phyloP scores from a whole-genome alignment of 2,329 filamentous ascomycete genomes.

The Trichoderma oligosporum region DNA sequence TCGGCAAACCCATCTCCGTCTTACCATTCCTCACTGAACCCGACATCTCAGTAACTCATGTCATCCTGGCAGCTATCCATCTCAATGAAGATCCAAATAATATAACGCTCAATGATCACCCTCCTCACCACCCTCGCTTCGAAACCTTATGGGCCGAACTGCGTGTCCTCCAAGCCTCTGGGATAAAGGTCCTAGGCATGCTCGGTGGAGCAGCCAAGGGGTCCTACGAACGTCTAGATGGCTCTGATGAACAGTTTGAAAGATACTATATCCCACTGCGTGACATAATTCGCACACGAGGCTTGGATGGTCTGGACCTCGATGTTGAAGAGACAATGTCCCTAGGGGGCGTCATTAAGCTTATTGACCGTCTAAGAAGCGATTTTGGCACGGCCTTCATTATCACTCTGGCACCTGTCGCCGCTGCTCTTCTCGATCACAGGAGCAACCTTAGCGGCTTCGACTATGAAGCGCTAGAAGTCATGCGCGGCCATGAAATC shows the following conservation, averaged over 20 bases:
- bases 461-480: slow-evolving; percentile 71
- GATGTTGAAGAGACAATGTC: slow-evolving; percentile 77
- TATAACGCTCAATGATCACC: slow-evolving; percentile 77
- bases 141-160: slow-evolving; percentile 76
- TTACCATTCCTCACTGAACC: slow-evolving; percentile 49
- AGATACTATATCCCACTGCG: slow-evolving; percentile 67
- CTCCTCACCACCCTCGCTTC: slow-evolving; percentile 63
- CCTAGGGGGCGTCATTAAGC: slow-evolving; percentile 59
- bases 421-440: slow-evolving; percentile 60
- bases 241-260: slow-evolving; percentile 60
- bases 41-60: slow-evolving; percentile 62
- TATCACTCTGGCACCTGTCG: slow-evolving; percentile 78
- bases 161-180: slow-evolving; percentile 63
- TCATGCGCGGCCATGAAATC: slow-evolving; percentile 61
- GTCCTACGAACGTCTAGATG: slow-evolving; percentile 59
- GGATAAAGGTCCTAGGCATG: slow-evolving; percentile 81
- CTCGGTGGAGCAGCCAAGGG: slow-evolving; percentile 80
- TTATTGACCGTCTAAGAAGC: slow-evolving; percentile 63
- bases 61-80: slow-evolving; percentile 84
- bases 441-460: slow-evolving; percentile 72
- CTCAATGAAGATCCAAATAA: slow-evolving; percentile 64
- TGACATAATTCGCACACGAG: slow-evolving; percentile 57
- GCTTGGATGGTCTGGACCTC: slow-evolving; percentile 68
- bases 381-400: slow-evolving; percentile 70
- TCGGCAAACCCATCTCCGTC: slow-evolving; percentile 47